Percentiles rank a stretch among this genome's conserved stretches.
Conservation (phyloP, 768 basidiomycete genomes). For the Leccinum sublutescens region DNA sequence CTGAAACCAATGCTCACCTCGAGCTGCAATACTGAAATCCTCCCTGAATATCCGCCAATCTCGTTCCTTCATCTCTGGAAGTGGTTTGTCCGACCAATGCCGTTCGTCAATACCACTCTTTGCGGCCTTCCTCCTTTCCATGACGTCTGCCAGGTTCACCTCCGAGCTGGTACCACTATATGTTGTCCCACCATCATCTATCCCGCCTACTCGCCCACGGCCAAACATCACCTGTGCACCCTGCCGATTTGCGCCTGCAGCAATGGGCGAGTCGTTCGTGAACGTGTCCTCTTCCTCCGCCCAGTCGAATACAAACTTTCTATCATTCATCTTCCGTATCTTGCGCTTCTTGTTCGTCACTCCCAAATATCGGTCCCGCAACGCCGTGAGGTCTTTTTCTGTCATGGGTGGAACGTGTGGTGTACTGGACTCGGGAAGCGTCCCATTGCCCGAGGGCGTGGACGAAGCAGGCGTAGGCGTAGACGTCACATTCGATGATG, state of each 20-base stretch:
- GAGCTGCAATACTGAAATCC: constrained; percentile 93
- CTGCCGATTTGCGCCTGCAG: constrained; percentile 68
- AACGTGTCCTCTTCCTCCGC: constrained; percentile 95
- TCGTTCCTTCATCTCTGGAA: constrained; percentile 90
- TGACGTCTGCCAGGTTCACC: constrained; percentile 67
- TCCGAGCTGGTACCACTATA: constrained; percentile 39
- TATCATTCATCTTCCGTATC: constrained; percentile 91
- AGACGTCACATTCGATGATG: constrained; percentile 39
- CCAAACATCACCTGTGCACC: constrained; percentile 90
- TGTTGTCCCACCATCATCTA: constrained; percentile 68
- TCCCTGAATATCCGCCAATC: constrained; percentile 99
- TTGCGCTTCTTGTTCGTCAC: constrained; percentile 93
- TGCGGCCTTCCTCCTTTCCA: constrained; percentile 79
- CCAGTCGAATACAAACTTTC: constrained; percentile 99
- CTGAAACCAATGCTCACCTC: constrained; percentile 51
- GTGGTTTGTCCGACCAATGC: constrained; percentile 95
- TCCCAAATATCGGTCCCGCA: constrained; percentile 93
- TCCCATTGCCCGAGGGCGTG: constrained; percentile 21
- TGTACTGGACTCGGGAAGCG: constrained; percentile 38
- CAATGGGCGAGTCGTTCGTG: constrained; percentile 69
- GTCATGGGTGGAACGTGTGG: constrained; percentile 66
- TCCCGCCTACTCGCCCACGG: constrained; percentile 77
- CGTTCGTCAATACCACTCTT: constrained; percentile 87
- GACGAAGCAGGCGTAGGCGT: constrained; percentile 58
- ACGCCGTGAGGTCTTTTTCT: constrained; percentile 73